Evolutionary conservation across 2,329 filamentous ascomycete species (phyloP).

Genomic region (Grosmannia clavigera): DNA sequence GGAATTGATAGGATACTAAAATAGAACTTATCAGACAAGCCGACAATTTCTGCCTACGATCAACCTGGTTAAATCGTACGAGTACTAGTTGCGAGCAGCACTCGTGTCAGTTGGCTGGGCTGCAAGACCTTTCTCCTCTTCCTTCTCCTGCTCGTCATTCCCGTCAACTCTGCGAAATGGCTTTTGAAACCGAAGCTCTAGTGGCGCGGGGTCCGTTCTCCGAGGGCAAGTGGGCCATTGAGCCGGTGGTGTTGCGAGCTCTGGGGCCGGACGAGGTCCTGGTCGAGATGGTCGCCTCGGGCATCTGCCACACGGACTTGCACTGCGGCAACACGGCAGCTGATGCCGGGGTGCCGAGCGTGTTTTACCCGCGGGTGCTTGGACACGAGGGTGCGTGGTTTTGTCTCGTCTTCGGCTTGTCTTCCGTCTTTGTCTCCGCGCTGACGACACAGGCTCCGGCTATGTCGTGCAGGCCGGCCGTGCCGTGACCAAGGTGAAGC

Average conservation of each 20-base stretch:
- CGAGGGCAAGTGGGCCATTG: slow-evolving; percentile 1
- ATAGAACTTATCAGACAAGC: too few relatives aligned
- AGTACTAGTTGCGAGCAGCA: too few relatives aligned
- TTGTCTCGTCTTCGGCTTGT: neutral
- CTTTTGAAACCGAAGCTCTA: neutral
- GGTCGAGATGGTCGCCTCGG: neutral
- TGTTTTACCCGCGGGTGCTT: slow-evolving; percentile 16
- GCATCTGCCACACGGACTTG: slow-evolving; percentile 13
- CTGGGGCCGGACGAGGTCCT: neutral
- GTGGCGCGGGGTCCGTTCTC: slow-evolving; percentile 2
- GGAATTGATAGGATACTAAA: too few relatives aligned
- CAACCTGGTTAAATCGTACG: too few relatives aligned
- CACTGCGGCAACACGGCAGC: slow-evolving; percentile 2
- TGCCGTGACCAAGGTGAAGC: slow-evolving; percentile 12
- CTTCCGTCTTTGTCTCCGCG: neutral
- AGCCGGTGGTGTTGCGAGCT: neutral
- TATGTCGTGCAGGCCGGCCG: slow-evolving; percentile 67
- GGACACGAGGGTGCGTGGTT: slow-evolving; percentile 42
- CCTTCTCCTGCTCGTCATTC: neutral
- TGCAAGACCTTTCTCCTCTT: neutral
- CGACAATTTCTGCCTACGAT: too few relatives aligned
- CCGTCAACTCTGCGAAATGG: neutral
- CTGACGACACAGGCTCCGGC: slow-evolving; percentile 46
- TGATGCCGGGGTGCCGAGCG: slow-evolving; percentile 10
- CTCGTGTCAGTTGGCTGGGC: too few relatives aligned